Conservation (phyloP, 202 grass and related monocot genomes). For the Panicum hallii region DNA sequence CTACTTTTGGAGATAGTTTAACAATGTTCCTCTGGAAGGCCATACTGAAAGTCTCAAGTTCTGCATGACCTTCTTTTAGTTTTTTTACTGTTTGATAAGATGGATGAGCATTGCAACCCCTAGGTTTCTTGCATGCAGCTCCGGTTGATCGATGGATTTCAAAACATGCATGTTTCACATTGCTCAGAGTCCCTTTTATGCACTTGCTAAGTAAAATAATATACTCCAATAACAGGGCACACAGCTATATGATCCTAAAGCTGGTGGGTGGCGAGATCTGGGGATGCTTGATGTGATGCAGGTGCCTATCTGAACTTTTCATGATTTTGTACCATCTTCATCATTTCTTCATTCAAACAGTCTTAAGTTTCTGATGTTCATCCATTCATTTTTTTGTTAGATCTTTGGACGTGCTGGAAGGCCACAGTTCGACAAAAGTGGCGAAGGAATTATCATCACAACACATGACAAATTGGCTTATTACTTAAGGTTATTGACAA, state of each 20-base stretch:
- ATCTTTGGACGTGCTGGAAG: slow-evolving; percentile 99
- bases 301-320: slow-evolving; percentile 55
- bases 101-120: slow-evolving; percentile 14
- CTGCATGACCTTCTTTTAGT: background rate
- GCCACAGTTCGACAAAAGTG: slow-evolving; percentile 98
- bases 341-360: slow-evolving; percentile 16
- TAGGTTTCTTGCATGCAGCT: slow-evolving; percentile 28
- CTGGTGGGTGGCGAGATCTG: slow-evolving; percentile 92
- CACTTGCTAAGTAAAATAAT: slow-evolving; percentile 15
- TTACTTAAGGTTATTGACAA: slow-evolving; percentile 90
- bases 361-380: slow-evolving; percentile 37
- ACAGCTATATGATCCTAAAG: slow-evolving; percentile 98
- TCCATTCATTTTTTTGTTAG: slow-evolving; percentile 48
- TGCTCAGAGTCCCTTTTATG: slow-evolving; percentile 20
- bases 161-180: slow-evolving; percentile 1
- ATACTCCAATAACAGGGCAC: slow-evolving; percentile 64
- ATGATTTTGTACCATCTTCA: slow-evolving; percentile 14
- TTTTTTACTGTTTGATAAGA: slow-evolving; percentile 28
- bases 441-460: slow-evolving; percentile 98
- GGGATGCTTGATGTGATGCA: slow-evolving; percentile 99
- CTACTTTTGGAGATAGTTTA: slow-evolving; percentile 29
- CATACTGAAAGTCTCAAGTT: slow-evolving; percentile 35
- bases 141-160: background rate
- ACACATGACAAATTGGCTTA: slow-evolving; percentile 95
- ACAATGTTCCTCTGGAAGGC: background rate